Evolutionary conservation across 2,329 filamentous ascomycete species (phyloP).

Genomic region (Diaporthe citrichinensis): DNA sequence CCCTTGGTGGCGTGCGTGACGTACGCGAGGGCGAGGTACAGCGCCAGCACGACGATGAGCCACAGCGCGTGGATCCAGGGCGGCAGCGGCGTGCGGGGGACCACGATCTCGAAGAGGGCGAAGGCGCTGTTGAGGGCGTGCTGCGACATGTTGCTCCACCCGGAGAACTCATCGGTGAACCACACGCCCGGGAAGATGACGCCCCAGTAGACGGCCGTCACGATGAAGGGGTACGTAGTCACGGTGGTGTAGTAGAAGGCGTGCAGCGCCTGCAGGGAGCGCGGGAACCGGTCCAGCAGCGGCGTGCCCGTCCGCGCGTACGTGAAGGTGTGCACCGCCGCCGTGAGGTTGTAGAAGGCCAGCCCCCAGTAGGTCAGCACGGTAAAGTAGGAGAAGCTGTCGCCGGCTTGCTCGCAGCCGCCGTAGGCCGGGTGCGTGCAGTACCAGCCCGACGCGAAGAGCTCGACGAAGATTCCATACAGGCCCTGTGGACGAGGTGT

Average conservation of each 20-base stretch:
- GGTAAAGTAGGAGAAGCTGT: slow-evolving; percentile 86
- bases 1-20: slow-evolving; percentile 77
- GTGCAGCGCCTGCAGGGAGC: slow-evolving; percentile 75
- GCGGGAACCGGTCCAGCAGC: slow-evolving; percentile 72
- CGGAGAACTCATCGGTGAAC: slow-evolving; percentile 64
- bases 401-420: slow-evolving; percentile 61
- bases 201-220: slow-evolving; percentile 80
- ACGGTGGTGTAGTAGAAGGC: slow-evolving; percentile 74
- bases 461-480: slow-evolving; percentile 78
- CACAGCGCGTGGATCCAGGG: slow-evolving; percentile 76
- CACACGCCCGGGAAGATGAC: slow-evolving; percentile 68
- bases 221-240: slow-evolving; percentile 75
- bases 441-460: slow-evolving; percentile 78
- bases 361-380: slow-evolving; percentile 86
- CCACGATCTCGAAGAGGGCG: slow-evolving; percentile 80
- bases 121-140: slow-evolving; percentile 82
- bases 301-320: slow-evolving; percentile 71
- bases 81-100: slow-evolving; percentile 75
- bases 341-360: slow-evolving; percentile 81
- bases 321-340: slow-evolving; percentile 76
- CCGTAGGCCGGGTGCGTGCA: slow-evolving; percentile 63
- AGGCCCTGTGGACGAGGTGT: slow-evolving; percentile 57
- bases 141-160: slow-evolving; percentile 78
- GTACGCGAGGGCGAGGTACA: slow-evolving; percentile 83
- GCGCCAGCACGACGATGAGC: slow-evolving; percentile 77